These are phyloP conservation scores for Bipolaris zeicola DNA, from an alignment of 2,329 filamentous ascomycete species.

Conservation along the genomic window DNA sequence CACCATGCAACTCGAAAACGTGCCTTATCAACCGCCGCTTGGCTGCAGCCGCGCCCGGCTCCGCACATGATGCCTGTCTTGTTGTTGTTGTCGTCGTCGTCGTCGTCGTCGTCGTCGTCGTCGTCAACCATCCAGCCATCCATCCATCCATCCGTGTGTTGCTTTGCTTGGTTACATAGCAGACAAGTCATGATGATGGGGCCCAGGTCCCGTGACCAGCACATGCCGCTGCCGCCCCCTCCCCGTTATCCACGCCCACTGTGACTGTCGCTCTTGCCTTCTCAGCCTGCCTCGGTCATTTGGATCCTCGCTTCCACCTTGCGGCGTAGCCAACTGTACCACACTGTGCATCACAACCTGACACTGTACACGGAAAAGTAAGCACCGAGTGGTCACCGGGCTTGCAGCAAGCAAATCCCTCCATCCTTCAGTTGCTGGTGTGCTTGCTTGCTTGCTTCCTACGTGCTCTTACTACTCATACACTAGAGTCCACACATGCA, in stretches of 20 bases:
- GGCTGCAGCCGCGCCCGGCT: slow-evolving; percentile 24
- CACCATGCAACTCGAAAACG: slow-evolving; percentile 8
- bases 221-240: slow-evolving; percentile 24
- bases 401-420: background rate
- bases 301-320: slow-evolving; percentile 24
- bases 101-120: no score
- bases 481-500: background rate
- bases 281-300: slow-evolving; percentile 33
- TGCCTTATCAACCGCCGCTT: slow-evolving; percentile 27
- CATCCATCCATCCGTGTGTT: no score
- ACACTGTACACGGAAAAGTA: slow-evolving; percentile 21
- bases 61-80: background rate
- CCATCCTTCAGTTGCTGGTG: no score
- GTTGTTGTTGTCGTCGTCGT: no score
- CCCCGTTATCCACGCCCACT: slow-evolving; percentile 22
- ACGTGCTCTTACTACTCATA: background rate
- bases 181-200: slow-evolving; percentile 6
- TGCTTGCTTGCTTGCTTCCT: slow-evolving; percentile 17
- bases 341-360: slow-evolving; percentile 41
- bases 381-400: slow-evolving; percentile 28
- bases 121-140: no score
- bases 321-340: slow-evolving; percentile 22
- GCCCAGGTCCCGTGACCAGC: slow-evolving; percentile 22
- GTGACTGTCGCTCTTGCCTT: slow-evolving; percentile 19
- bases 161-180: no score